Percentiles rank a stretch among this genome's conserved stretches.
phyloP scores from a whole-genome alignment of 1,284 basidiomycete species.

The Schizopora paradoxa region DNA sequence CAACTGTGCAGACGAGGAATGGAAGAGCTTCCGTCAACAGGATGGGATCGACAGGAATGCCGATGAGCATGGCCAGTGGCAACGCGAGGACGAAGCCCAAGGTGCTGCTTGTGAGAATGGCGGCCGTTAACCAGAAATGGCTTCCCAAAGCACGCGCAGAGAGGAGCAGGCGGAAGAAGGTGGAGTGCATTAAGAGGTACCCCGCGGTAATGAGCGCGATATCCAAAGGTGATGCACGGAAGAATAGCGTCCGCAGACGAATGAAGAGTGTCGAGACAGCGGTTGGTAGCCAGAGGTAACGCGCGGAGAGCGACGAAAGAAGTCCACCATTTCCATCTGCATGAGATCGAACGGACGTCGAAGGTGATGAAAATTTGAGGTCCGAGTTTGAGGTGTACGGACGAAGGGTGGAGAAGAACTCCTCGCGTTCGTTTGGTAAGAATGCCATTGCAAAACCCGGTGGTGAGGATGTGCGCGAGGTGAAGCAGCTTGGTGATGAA shows the following conservation, averaged over 20 bases:
- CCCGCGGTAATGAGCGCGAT: slow-evolving; percentile 94
- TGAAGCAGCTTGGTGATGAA: too few relatives aligned
- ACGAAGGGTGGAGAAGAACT: too few relatives aligned
- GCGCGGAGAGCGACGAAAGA: slow-evolving; percentile 33
- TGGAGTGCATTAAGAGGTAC: slow-evolving; percentile 93
- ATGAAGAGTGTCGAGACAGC: slow-evolving; percentile 75
- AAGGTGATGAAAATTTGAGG: too few relatives aligned
- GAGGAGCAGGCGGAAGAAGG: slow-evolving; percentile 87
- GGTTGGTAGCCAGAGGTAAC: slow-evolving; percentile 81
- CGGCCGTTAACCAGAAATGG: slow-evolving; percentile 84
- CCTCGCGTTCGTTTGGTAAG: too few relatives aligned
- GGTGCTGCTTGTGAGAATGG: slow-evolving; percentile 80
- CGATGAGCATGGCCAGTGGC: slow-evolving; percentile 77
- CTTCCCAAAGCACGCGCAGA: slow-evolving; percentile 85
- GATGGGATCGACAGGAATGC: slow-evolving; percentile 89
- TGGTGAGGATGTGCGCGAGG: too few relatives aligned
- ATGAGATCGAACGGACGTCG: too few relatives aligned
- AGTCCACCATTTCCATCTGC: too few relatives aligned
- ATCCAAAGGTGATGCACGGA: slow-evolving; percentile 94
- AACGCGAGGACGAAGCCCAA: slow-evolving; percentile 88
- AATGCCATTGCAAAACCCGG: too few relatives aligned
- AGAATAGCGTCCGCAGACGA: slow-evolving; percentile 81
- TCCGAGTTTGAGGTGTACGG: too few relatives aligned
- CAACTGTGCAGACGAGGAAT: slow-evolving; percentile 96
- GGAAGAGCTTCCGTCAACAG: slow-evolving; percentile 92